Percentiles rank a stretch among this genome's conserved stretches.
Evolutionary conservation across 306 rosid genomes (phyloP).

Genomic region (Pterocarpus santalinus): DNA sequence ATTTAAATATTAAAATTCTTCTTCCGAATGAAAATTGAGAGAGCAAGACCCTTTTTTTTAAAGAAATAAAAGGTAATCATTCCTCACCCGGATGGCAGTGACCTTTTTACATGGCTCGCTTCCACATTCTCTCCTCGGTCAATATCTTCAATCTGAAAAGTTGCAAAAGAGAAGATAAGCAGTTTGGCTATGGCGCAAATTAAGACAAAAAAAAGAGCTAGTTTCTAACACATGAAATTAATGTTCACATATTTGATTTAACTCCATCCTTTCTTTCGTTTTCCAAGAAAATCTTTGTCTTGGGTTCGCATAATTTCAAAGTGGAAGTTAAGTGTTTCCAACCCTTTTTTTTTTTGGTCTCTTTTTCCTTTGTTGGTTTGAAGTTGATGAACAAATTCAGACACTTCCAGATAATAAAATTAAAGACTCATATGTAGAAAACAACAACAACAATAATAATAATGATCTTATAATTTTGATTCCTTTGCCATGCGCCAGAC

Average conservation of each 20-base stretch:
- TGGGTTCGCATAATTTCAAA: background rate
- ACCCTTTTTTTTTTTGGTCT: too few species aligned
- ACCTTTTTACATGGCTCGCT: slow-evolving; percentile 54
- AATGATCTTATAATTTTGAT: slow-evolving; percentile 6
- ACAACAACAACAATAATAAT: background rate
- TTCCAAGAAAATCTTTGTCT: background rate
- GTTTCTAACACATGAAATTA: background rate
- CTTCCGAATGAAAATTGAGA: background rate
- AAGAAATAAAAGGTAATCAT: slow-evolving; percentile 25
- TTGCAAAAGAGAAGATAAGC: slow-evolving; percentile 10
- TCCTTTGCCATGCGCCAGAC: background rate
- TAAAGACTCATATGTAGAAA: background rate
- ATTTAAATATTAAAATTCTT: background rate
- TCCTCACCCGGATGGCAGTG: slow-evolving; percentile 43
- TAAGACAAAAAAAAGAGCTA: background rate
- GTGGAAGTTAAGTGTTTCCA: background rate
- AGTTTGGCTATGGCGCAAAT: background rate
- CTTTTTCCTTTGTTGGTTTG: background rate
- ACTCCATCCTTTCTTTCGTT: too few species aligned
- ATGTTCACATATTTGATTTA: too few species aligned
- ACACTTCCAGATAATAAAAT: background rate
- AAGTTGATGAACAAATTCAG: background rate
- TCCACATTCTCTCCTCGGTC: slow-evolving; percentile 46
- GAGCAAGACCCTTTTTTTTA: too few species aligned
- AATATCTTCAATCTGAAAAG: slow-evolving; percentile 44